Base-by-base conservation (phyloP, 495 filamentous ascomycete species). In the Aspergillus diversus region DNA sequence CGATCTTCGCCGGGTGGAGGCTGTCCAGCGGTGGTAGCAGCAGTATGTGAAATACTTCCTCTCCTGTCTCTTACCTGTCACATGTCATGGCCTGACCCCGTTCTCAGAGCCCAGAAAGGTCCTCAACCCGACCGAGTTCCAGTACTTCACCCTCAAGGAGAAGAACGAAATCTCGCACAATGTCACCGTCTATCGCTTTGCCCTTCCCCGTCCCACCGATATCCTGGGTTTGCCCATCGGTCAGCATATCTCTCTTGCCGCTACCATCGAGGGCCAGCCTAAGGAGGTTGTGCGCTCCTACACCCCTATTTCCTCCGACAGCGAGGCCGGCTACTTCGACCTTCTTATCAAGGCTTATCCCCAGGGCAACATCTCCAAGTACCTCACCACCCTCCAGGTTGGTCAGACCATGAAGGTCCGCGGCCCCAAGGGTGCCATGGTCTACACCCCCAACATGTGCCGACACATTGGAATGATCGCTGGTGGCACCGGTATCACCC, bases 331-430 rank as follows among this genome's bases (percentile, higher is more conserved):
- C 72, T 90, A 92, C 83, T 93, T 99, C 80, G 94, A 97, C 75
- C 89, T 99, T 59, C 86, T 99, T 55, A 91, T 99, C 79, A 99
- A 99, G 83, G 92, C 92, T 43, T 99, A 99, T 78, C 92, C 93
- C 1, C 92, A 91, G 55, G 95, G 95, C 64, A 97, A 97, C 79
- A 97, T 99, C 84, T 92, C 89, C 70, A 91, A 90, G 77, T 86
- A 97, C 79, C 87, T 99, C 77, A 90, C 91, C 34, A 84, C 82
- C 7, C 86, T 99, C 47, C 83, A 85, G 66, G 82, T 97, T 48
- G 93, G 95, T 55, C 85, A 98, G 74, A 89, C 84, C 56, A 92
- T 99, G 86, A 90, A 90, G 72, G 90, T 97, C 60, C 85, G 83
- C 66, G 95, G 95, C 13, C 95, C 95, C 69, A 97, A 97, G 83